phyloP scores from a whole-genome alignment of 2,329 filamentous ascomycete genomes.

The Nectriaceae sp. region DNA sequence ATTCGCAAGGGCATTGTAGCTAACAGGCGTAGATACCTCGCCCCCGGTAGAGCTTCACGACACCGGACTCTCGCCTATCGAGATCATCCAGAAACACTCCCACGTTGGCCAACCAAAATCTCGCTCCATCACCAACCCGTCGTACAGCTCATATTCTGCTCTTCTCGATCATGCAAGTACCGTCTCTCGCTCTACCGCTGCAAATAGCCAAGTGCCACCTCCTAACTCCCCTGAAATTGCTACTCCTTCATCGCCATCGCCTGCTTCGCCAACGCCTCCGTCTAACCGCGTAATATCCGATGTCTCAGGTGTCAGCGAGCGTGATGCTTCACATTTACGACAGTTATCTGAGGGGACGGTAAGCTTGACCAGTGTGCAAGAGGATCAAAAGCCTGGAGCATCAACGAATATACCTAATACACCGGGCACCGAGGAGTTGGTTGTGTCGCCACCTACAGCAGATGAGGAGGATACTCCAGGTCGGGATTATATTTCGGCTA shows the following conservation, averaged over 20 bases:
- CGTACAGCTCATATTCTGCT: constrained; percentile 26
- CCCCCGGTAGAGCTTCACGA: constrained; percentile 47
- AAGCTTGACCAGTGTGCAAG: constrained; percentile 19
- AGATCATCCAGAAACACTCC: constrained; percentile 41
- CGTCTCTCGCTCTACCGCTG: constrained; percentile 29
- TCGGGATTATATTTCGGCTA: constrained; percentile 32
- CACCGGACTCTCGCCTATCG: constrained; percentile 40
- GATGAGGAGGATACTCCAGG: constrained; percentile 21
- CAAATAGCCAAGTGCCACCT: constrained; percentile 4
- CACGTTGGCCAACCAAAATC: constrained; percentile 20
- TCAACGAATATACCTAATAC: neutral
- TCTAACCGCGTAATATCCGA: constrained; percentile 21
- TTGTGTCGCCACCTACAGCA: constrained; percentile 32
- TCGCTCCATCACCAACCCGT: constrained; percentile 22
- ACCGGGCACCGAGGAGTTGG: constrained; percentile 6
- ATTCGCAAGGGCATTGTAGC: neutral
- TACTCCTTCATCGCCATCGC: neutral
- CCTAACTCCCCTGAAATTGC: neutral
- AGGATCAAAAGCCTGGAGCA: neutral
- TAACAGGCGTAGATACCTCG: constrained; percentile 42
- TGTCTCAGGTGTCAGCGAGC: constrained; percentile 23
- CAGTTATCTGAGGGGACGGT: constrained; percentile 17
- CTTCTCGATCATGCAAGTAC: constrained; percentile 27
- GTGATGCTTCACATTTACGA: constrained; percentile 21
- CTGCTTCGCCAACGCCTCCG: constrained; percentile 12